phyloP scores from a whole-genome alignment of 2,329 filamentous ascomycete species.

The Clarireedia monteithiana region DNA sequence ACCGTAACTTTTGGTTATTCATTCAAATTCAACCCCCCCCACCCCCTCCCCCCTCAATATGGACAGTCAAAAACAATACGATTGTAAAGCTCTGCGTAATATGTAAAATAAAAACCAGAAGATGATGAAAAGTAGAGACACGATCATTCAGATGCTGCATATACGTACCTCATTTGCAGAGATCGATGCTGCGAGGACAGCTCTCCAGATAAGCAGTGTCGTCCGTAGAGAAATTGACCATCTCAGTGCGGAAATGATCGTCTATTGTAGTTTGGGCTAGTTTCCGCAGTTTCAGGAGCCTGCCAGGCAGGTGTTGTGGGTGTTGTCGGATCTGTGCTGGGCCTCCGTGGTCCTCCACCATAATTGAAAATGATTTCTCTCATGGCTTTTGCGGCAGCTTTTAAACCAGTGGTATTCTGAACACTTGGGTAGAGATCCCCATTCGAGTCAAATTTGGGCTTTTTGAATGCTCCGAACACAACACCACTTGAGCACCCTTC shows the following conservation, averaged over 20 bases:
- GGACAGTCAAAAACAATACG: not conserved
- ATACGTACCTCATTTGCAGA: too few species aligned
- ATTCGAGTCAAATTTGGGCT: not conserved
- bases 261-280: conserved; percentile 28
- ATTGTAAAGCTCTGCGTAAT: not conserved
- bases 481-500: conserved; percentile 12
- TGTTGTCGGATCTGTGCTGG: conserved; percentile 5
- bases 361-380: conserved; percentile 4
- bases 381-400: conserved; percentile 5
- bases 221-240: not conserved
- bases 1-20: not conserved
- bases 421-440: not conserved
- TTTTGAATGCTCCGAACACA: conserved; percentile 17
- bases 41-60: not conserved
- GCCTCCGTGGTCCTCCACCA: not conserved
- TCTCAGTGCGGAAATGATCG: not conserved
- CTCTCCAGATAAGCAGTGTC: too few species aligned
- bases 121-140: not conserved
- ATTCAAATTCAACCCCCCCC: not conserved
- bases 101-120: not conserved
- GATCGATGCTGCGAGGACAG: too few species aligned
- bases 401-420: conserved; percentile 3
- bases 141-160: too few species aligned
- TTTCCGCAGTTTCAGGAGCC: conserved; percentile 37
- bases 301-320: not conserved